Evolutionary conservation across 2,329 filamentous ascomycete species (phyloP).

Genomic region (Juglanconis juglandina): DNA sequence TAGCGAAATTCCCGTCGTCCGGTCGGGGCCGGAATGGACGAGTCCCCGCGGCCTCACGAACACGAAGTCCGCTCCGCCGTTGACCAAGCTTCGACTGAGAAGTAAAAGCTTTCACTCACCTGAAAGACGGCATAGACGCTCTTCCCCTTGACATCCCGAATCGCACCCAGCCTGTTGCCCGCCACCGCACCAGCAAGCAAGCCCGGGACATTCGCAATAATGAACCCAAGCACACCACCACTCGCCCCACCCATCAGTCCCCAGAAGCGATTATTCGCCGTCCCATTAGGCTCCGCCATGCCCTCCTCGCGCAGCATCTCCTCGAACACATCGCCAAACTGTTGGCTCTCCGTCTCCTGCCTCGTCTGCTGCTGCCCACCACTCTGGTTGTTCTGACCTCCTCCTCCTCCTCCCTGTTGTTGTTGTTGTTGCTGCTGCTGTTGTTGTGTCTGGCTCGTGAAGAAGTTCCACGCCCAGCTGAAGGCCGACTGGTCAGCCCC

Average conservation of each 20-base stretch:
- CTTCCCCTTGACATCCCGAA: constrained; percentile 88
- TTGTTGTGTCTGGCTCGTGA: constrained; percentile 33
- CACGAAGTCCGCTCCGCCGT: not conserved
- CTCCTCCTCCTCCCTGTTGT: constrained; percentile 24
- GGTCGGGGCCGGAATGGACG: not conserved
- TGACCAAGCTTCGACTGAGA: not conserved
- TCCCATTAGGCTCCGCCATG: constrained; percentile 67
- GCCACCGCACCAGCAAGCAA: constrained; percentile 86
- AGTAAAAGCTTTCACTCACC: constrained; percentile 32
- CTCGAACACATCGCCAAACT: constrained; percentile 86
- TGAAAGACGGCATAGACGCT: constrained; percentile 89
- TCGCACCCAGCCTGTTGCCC: constrained; percentile 84
- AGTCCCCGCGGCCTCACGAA: not conserved
- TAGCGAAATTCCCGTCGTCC: not conserved
- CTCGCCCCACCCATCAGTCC: constrained; percentile 77
- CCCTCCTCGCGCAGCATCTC: constrained; percentile 86
- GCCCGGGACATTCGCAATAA: constrained; percentile 87
- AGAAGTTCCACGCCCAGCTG: constrained; percentile 74
- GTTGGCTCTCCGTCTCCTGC: constrained; percentile 64
- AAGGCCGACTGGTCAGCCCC: constrained; percentile 48
- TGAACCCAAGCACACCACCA: constrained; percentile 89
- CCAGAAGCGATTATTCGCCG: constrained; percentile 76
- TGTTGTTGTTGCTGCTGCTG: constrained; percentile 23
- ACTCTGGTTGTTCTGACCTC: constrained; percentile 34
- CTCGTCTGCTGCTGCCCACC: constrained; percentile 32